A percentile compares a stretch with the other conserved stretches of the same genome.
phyloP scores from a whole-genome alignment of 192 early-diverging fungal genomes.

The Entomortierella lignicola region DNA sequence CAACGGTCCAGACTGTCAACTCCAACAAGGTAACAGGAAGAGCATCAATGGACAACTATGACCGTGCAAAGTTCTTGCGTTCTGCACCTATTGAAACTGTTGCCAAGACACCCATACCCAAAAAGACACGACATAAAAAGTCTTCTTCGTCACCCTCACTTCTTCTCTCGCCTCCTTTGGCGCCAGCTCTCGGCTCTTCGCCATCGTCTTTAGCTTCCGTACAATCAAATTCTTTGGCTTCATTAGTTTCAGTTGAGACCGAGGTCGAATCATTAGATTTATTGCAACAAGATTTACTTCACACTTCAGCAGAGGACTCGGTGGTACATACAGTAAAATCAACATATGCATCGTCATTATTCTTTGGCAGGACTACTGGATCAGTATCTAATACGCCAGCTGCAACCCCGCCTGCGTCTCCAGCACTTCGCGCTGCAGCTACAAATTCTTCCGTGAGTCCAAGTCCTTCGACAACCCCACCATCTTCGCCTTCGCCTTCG shows the following conservation, averaged over 20 bases:
- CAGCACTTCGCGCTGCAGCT: conserved; percentile 15
- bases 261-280: conserved; percentile 41
- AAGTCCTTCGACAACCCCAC: conserved; percentile 40
- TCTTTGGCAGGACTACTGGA: conserved; percentile 18
- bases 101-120: not conserved
- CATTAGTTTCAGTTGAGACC: conserved; percentile 17
- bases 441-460: conserved; percentile 5
- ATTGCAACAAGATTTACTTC: not conserved
- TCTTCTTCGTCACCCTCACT: conserved; percentile 36
- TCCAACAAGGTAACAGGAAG: conserved; percentile 17
- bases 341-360: conserved; percentile 1
- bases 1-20: conserved; percentile 17
- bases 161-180: conserved; percentile 28
- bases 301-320: conserved; percentile 1
- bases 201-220: not conserved
- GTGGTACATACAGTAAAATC: not conserved
- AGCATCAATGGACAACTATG: conserved; percentile 38
- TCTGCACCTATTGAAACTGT: not conserved
- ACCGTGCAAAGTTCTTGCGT: conserved; percentile 15
- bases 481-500: conserved; percentile 39
- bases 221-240: not conserved
- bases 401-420: conserved; percentile 44
- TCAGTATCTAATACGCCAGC: conserved; percentile 24
- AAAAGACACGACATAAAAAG: conserved; percentile 38
- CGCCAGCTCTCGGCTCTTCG: conserved; percentile 1